Evolutionary conservation across 75 land plant genomes (phyloP).

Genomic region (Gnetum montanum): DNA sequence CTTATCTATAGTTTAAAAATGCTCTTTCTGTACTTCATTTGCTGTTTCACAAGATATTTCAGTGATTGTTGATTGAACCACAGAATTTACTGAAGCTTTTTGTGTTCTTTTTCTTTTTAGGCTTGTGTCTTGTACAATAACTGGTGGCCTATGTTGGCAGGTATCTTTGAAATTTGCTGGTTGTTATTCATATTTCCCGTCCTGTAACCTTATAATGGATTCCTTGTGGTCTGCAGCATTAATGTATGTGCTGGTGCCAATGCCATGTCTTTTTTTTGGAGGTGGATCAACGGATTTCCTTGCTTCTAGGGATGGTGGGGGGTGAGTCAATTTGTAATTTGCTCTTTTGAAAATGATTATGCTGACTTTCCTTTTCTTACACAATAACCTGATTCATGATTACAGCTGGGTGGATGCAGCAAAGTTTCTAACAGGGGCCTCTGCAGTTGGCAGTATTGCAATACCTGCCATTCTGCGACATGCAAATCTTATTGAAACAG

Average conservation of each 20-base stretch:
- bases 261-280: conserved; percentile 97
- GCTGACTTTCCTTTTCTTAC: neutral
- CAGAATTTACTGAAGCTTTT: neutral
- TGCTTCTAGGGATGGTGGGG: conserved; percentile 66
- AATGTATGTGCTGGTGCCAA: conserved; percentile 94
- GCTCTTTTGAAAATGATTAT: neutral
- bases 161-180: conserved; percentile 11
- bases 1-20: neutral
- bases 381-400: neutral
- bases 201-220: neutral
- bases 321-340: conserved; percentile 8
- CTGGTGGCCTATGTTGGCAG: conserved; percentile 90
- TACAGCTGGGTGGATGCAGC: conserved; percentile 86
- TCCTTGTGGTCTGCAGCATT: conserved; percentile 38
- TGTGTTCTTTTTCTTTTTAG: conserved; percentile 16
- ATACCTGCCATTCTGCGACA: conserved; percentile 89
- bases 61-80: no score
- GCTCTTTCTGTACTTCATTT: conserved; percentile 3
- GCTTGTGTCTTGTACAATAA: conserved; percentile 79
- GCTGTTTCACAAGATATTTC: neutral
- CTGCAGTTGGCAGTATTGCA: conserved; percentile 89
- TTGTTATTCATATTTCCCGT: neutral
- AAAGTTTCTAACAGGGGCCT: conserved; percentile 88
- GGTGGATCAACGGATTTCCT: conserved; percentile 68
- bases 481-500: conserved; percentile 64